Evolutionary conservation across 148 eudicot species (phyloP).

Genomic region (Fagopyrum homotropicum): DNA sequence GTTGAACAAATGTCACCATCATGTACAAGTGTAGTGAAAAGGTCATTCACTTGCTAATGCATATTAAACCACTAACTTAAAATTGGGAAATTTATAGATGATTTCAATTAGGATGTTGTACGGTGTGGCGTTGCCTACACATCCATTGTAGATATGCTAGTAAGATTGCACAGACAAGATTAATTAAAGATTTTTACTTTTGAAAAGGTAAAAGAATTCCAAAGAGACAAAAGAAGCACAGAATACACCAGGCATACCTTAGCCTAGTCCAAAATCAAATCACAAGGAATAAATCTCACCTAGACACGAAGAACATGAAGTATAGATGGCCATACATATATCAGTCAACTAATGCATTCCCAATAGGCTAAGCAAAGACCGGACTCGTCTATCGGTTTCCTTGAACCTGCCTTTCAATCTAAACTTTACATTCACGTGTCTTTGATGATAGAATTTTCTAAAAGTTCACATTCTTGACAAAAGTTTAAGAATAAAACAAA

Average conservation of each 20-base stretch:
- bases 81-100: not conserved
- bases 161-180: not conserved
- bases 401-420: too few species aligned
- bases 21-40: not conserved
- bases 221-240: too few species aligned
- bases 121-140: not conserved
- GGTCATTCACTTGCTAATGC: constrained; percentile 73
- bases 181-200: not conserved
- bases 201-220: too few species aligned
- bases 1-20: not conserved
- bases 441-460: not conserved
- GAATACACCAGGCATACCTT: too few species aligned
- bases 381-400: too few species aligned
- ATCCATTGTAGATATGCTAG: not conserved
- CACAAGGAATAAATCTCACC: too few species aligned
- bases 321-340: too few species aligned
- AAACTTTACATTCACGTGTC: too few species aligned
- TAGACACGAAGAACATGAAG: too few species aligned
- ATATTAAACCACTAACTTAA: not conserved
- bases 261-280: too few species aligned
- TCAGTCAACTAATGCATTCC: too few species aligned
- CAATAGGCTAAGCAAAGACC: too few species aligned
- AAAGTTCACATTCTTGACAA: not conserved
- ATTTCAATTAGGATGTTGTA: not conserved
- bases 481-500: not conserved